Evolutionary conservation across 768 basidiomycete genomes (phyloP), one percentile per base, ranked within the genome.

Genomic region (Tricholoma bakamatsutake): DNA sequence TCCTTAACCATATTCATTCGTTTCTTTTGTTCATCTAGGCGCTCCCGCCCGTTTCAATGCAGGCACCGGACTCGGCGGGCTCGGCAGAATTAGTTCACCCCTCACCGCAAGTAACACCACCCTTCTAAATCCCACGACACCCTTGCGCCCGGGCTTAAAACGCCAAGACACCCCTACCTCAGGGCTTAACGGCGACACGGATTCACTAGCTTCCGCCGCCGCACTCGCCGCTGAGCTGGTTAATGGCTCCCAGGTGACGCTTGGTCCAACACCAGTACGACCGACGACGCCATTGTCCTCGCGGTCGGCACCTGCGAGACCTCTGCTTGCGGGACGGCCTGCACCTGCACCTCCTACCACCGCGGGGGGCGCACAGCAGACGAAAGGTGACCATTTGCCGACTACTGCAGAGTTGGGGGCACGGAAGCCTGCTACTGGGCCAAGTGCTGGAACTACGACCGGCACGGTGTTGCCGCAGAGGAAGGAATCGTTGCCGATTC

Each of bases 1-100:
- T 30, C 64, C 65, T 17, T 35, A 43, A 50, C 50, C 50, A 43
- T 57, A 62, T 49, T 42, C 8, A 42, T 57, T 57, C 39, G 34
- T 31, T 39, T 60, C 49, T 56, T 46, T 48, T 18, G 40, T 53
- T 45, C 50, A 48, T 52, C 2, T 54, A 72, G 80, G 77, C 56
- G 78, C 87, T 4, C 85, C 89, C 5, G 80, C 90, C 0, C 82
- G 96, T 1, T 98, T 97, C 73, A 85, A 85, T 52, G 94, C 90
- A 8, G 94, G 93, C 1, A 95, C 93, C 2, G 96, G 96, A 2
- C 82, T 97, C 17, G 96, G 86, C 31, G 95, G 94, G 9, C 66
- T 82, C 34, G 69, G 72, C 34, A 82, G 81, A 66, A 71, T 77
- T 40, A 62, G 66, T 52, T 66, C 70, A 43, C 55, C 72, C 7